Conservation (phyloP, 495 filamentous ascomycete species). For the Lepraria neglecta region DNA sequence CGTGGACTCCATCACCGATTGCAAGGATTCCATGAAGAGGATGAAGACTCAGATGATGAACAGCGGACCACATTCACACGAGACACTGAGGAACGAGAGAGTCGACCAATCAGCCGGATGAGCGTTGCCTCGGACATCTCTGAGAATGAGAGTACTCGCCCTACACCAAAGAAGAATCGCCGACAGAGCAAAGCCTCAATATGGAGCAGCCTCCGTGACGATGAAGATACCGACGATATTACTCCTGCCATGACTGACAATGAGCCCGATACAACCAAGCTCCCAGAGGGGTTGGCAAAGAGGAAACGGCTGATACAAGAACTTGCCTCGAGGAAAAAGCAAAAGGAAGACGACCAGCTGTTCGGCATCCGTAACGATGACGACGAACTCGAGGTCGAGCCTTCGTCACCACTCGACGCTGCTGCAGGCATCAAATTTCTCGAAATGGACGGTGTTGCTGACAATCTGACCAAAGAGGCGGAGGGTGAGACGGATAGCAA, state of each 20-base stretch:
- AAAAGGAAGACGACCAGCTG: conserved; percentile 72
- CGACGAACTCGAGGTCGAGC: conserved; percentile 30
- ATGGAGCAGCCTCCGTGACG: conserved; percentile 20
- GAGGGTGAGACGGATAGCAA: conserved; percentile 35
- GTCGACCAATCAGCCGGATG: conserved; percentile 70
- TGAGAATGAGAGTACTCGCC: conserved; percentile 47
- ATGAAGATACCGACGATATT: conserved; percentile 22
- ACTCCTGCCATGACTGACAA: conserved; percentile 19
- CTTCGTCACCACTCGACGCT: conserved; percentile 35
- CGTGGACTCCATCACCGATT: conserved; percentile 53
- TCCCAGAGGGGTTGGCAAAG: conserved; percentile 45
- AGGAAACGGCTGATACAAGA: conserved; percentile 64
- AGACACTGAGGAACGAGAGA: conserved; percentile 79
- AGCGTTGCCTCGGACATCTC: conserved; percentile 59
- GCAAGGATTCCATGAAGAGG: conserved; percentile 50
- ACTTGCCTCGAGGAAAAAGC: conserved; percentile 58
- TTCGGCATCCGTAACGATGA: conserved; percentile 54
- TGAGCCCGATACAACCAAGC: conserved; percentile 34
- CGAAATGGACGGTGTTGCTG: conserved; percentile 26
- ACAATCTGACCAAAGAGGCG: conserved; percentile 37
- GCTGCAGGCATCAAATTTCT: conserved; percentile 15
- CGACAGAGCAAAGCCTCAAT: conserved; percentile 30
- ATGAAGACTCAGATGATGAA: conserved; percentile 56
- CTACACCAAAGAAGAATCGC: conserved; percentile 34
- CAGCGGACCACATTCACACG: conserved; percentile 51